phyloP scores from a whole-genome alignment of 768 basidiomycete genomes.

The Pleurotus djamor region DNA sequence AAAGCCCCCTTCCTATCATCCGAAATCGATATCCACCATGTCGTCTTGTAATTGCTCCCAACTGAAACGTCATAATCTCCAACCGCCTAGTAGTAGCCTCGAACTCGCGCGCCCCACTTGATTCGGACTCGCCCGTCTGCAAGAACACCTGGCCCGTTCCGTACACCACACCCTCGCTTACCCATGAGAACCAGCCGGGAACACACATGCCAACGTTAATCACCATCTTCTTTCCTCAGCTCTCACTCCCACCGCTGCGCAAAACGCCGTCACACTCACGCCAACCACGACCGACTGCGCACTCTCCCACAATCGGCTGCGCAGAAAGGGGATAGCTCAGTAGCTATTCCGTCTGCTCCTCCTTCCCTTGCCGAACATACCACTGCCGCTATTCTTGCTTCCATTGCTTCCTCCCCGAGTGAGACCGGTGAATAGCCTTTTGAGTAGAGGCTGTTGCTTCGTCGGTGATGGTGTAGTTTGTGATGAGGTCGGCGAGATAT shows the following conservation, averaged over 20 bases:
- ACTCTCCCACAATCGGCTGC: not conserved
- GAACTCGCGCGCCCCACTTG: not conserved
- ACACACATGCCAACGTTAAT: not conserved
- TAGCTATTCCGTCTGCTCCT: slow-evolving; percentile 5
- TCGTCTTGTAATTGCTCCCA: not conserved
- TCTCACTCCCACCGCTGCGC: not conserved
- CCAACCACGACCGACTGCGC: not conserved
- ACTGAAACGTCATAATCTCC: not conserved
- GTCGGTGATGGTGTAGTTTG: not conserved
- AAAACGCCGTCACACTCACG: not conserved
- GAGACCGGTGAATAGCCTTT: slow-evolving; percentile 5
- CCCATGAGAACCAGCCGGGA: not conserved
- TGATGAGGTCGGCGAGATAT: not conserved
- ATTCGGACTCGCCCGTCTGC: not conserved
- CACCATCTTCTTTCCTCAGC: not conserved
- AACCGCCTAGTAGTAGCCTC: not conserved
- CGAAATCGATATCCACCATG: not conserved
- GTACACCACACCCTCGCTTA: not conserved
- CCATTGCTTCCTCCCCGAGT: slow-evolving; percentile 3
- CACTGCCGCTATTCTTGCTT: not conserved
- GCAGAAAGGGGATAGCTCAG: not conserved
- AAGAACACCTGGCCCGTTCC: not conserved
- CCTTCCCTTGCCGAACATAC: slow-evolving; percentile 6
- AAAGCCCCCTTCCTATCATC: not conserved
- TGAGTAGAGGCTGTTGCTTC: slow-evolving; percentile 4